A percentile compares a stretch with the other conserved stretches of the same genome.
Evolutionary conservation across 352 stramenopile species (phyloP).

Genomic region (Globisporangium paddicum): DNA sequence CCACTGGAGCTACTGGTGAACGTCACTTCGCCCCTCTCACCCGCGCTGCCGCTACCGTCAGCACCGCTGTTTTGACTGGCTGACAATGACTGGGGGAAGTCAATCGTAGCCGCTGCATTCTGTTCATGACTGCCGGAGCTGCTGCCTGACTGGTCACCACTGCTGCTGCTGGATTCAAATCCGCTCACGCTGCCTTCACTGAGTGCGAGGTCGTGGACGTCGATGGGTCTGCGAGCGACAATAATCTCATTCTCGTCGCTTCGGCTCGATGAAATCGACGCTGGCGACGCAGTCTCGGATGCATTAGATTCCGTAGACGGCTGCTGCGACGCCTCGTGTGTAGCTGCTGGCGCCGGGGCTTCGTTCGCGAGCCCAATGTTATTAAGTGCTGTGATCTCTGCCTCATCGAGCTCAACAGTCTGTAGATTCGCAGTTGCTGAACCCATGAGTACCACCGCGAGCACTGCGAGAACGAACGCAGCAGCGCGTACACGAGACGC

Average conservation of each 20-base stretch:
- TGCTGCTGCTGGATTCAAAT: not conserved
- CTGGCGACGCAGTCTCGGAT: not conserved
- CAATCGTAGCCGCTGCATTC: not conserved
- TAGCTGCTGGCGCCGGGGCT: not conserved
- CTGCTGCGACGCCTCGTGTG: not conserved
- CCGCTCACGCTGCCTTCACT: not conserved
- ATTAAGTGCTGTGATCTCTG: constrained; percentile 8
- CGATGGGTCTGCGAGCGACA: constrained; percentile 4
- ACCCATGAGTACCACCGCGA: not conserved
- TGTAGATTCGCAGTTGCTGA: not conserved
- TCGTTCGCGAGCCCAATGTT: not conserved
- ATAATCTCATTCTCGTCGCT: not conserved
- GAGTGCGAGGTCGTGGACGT: not conserved
- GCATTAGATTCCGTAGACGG: not conserved
- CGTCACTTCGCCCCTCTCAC: not conserved
- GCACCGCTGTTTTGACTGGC: not conserved
- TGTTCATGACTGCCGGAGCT: not conserved
- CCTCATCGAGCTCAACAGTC: not conserved
- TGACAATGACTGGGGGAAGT: not conserved
- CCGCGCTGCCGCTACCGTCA: not conserved
- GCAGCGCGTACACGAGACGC: not conserved
- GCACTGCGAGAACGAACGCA: not conserved
- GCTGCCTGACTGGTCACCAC: not conserved
- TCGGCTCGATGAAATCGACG: not conserved
- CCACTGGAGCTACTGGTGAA: not conserved